Evolutionary conservation across 176 grass and related monocot genomes (phyloP).

Genomic region (Typha latifolia): DNA sequence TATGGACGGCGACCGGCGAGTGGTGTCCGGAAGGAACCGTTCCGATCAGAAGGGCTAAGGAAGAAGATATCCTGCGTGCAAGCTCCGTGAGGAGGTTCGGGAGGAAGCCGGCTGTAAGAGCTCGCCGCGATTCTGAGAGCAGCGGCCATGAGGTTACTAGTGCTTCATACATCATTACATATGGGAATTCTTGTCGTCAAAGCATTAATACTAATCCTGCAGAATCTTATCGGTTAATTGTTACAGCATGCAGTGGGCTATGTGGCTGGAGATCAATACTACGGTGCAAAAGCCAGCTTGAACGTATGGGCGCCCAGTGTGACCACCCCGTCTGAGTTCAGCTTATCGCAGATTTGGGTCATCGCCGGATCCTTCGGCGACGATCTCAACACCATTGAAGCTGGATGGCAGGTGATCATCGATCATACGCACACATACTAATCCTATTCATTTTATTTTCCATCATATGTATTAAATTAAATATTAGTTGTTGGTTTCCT

Average conservation of each 20-base stretch:
- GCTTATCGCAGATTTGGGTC: slow-evolving; percentile 91
- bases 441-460: neutral
- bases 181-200: neutral
- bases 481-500: neutral
- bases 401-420: slow-evolving; percentile 74
- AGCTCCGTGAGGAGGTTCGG: slow-evolving; percentile 74
- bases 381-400: slow-evolving; percentile 99
- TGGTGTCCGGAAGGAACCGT: slow-evolving; percentile 68
- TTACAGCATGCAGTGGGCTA: slow-evolving; percentile 91
- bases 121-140: slow-evolving; percentile 61
- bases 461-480: neutral
- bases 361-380: slow-evolving; percentile 82
- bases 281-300: slow-evolving; percentile 78
- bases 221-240: slow-evolving; percentile 12
- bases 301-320: slow-evolving; percentile 90
- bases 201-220: neutral
- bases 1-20: slow-evolving; percentile 51
- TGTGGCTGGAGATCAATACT: slow-evolving; percentile 59
- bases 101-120: slow-evolving; percentile 44
- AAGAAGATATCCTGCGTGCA: slow-evolving; percentile 74
- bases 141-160: slow-evolving; percentile 69
- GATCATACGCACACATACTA: neutral
- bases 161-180: neutral
- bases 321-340: slow-evolving; percentile 71
- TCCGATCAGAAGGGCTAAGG: slow-evolving; percentile 60